phyloP scores from a whole-genome alignment of 331 rosid genomes.

The Rhamnella rubrinervis region DNA sequence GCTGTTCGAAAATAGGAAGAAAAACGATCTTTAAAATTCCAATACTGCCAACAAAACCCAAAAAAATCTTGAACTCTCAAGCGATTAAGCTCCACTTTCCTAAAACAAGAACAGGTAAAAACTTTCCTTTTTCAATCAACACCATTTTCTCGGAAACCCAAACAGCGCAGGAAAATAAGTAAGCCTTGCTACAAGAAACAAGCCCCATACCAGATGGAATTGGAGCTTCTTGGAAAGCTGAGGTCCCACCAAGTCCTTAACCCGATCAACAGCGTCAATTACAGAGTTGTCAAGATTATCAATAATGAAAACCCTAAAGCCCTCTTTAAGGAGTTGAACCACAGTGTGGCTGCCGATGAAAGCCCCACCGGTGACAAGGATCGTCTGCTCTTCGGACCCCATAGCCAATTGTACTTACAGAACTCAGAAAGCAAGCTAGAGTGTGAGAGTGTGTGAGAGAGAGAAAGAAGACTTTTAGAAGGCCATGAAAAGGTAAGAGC shows the following conservation, averaged over 20 bases:
- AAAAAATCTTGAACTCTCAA: background rate
- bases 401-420: conserved; percentile 17
- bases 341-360: conserved; percentile 88
- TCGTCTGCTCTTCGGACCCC: conserved; percentile 50
- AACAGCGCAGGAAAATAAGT: background rate
- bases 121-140: background rate
- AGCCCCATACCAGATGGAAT: conserved; percentile 47
- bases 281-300: conserved; percentile 79
- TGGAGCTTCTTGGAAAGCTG: conserved; percentile 61
- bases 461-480: background rate
- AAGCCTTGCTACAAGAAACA: background rate
- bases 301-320: conserved; percentile 52
- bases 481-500: background rate
- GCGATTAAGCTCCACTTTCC: no score
- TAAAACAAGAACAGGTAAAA: no score
- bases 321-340: conserved; percentile 72
- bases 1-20: background rate
- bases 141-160: background rate
- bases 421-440: background rate
- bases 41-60: background rate
- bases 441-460: no score
- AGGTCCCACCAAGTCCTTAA: conserved; percentile 62
- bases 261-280: conserved; percentile 64
- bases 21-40: background rate
- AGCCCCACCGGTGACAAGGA: conserved; percentile 84